These are phyloP conservation scores for Aspergillus diversus DNA, from an alignment of 495 filamentous ascomycete species.

Conservation along the genomic window DNA sequence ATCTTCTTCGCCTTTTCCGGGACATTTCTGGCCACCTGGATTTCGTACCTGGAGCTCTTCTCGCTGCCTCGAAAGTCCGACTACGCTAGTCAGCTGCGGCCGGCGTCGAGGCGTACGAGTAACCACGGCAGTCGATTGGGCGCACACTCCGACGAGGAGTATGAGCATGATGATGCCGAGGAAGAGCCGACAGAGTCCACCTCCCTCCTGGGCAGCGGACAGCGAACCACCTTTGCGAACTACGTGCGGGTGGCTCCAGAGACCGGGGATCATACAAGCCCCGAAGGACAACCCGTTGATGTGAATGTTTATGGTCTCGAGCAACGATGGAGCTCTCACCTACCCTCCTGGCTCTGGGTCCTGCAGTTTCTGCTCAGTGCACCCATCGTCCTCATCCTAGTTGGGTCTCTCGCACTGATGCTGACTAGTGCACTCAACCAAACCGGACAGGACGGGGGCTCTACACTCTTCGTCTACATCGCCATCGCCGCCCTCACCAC, in stretches of 20 bases:
- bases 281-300: conserved; percentile 38
- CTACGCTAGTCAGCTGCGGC: conserved; percentile 51
- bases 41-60: conserved; percentile 79
- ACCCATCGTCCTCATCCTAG: conserved; percentile 74
- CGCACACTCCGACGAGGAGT: conserved; percentile 40
- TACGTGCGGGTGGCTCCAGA: conserved; percentile 53
- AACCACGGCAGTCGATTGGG: conserved; percentile 45
- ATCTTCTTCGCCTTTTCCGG: conserved; percentile 79
- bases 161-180: conserved; percentile 41
- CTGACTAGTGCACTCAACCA: conserved; percentile 72
- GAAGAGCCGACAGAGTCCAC: conserved; percentile 75
- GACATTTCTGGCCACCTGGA: conserved; percentile 71
- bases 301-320: conserved; percentile 71
- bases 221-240: conserved; percentile 74
- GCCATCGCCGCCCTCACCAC: conserved; percentile 66
- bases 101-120: conserved; percentile 45
- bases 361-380: conserved; percentile 80
- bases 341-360: conserved; percentile 86
- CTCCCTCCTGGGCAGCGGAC: conserved; percentile 67
- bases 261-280: conserved; percentile 34
- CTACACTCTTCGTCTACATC: conserved; percentile 69
- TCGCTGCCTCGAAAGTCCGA: conserved; percentile 70
- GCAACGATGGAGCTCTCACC: conserved; percentile 77
- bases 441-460: conserved; percentile 78
- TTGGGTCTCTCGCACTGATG: conserved; percentile 76